Base-by-base conservation (phyloP, 129 eudicot genomes). In the Cynara cardunculus region DNA sequence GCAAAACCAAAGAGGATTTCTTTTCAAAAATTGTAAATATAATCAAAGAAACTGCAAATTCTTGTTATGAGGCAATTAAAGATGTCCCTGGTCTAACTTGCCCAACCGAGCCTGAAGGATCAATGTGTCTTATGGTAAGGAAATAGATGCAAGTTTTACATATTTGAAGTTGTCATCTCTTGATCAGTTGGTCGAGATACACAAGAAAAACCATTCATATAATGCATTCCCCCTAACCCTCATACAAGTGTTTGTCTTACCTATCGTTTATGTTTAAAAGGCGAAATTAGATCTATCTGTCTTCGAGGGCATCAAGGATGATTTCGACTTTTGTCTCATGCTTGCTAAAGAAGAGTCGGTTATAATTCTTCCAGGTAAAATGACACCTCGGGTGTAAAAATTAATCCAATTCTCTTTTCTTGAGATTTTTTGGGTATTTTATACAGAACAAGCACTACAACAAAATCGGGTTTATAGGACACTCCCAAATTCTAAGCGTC, bases 41-140 rank as follows among this genome's bases (percentile, higher is more conserved):
- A 24, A 88, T 91, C 7, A 65, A 74, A 81, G 86, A 82, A 82
- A 75, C 77, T 39, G 93, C 90, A 25, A 88, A 86, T 0, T 62
- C 83, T 76, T 78, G 89, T 61, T 89, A 71, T 10, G 80, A 84
- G 5, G 81, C 64, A 75, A 39, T 80, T 5, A 71, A 89, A 74
- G 92, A 87, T 12, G 86, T 91, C 46, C 87, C 93, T 24, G 80
- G 89, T 85, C 26, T 91, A 31, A 84, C 80, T 39, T 91, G 97
- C 71, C 97, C 94, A 10, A 84, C 90, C 85, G 92, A 90, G 56
- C 97, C 99, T 7, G 86, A 94, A 89, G 99, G 99, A 78, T 87
- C 96, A 37, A 89, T 92, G 99, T 94, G 89, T 92, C 86, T 87
- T 41, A 92, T 94, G 99, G 99, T 94, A 83, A 86, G 93, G 30